Conservation (phyloP, 1,284 basidiomycete genomes). For the Rhodotorula sp. region DNA sequence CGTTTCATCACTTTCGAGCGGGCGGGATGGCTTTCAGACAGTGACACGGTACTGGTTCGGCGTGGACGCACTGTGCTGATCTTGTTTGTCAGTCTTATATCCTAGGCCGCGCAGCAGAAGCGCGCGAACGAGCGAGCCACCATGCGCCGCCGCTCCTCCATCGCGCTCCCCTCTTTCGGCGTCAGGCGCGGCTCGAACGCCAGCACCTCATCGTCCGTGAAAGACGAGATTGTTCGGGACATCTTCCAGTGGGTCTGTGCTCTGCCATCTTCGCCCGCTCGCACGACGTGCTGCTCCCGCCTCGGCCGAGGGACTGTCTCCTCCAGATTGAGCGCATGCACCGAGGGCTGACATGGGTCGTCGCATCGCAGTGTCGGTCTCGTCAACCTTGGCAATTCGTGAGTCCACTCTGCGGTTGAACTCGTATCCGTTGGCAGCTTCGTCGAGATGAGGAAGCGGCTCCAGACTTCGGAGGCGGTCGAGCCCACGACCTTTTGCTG, state of each 20-base stretch:
- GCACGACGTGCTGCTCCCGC: background rate
- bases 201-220: conserved; percentile 9
- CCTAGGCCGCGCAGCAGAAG: background rate
- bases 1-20: too few relatives aligned
- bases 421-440: too few relatives aligned
- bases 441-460: too few relatives aligned
- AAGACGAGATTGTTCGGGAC: conserved; percentile 29
- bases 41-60: too few relatives aligned
- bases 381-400: conserved; percentile 45
- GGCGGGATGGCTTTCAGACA: too few relatives aligned
- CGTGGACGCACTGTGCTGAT: background rate
- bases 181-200: conserved; percentile 8
- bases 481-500: too few relatives aligned
- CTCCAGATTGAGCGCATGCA: background rate
- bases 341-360: background rate
- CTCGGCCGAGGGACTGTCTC: background rate
- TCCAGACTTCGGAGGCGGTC: background rate
- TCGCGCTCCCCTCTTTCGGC: conserved; percentile 28
- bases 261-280: background rate
- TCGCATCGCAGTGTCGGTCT: conserved; percentile 38
- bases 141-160: conserved; percentile 19
- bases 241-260: conserved; percentile 23
- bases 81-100: background rate
- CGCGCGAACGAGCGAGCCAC: too few relatives aligned
- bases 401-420: background rate